These are phyloP conservation scores for Pleoardoris graminearum DNA, from an alignment of 2,329 filamentous ascomycete species.

Conservation along the genomic window DNA sequence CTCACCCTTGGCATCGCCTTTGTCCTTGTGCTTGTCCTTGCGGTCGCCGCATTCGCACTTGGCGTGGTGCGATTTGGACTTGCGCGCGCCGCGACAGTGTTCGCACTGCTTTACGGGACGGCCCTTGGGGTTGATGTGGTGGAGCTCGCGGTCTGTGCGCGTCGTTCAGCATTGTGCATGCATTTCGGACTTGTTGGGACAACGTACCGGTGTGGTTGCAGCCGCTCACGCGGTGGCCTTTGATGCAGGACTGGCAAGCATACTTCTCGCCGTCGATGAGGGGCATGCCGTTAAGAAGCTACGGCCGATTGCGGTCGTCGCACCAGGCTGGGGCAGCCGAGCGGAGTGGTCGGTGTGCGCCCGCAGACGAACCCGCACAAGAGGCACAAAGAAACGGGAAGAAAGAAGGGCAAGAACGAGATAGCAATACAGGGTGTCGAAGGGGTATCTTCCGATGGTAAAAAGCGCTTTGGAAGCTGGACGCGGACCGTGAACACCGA, in stretches of 20 bases:
- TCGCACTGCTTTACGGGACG: constrained; percentile 96
- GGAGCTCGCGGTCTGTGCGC: constrained; percentile 77
- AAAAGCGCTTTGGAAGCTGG: constrained; percentile 24
- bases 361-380: no score
- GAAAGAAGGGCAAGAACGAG: constrained; percentile 2
- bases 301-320: constrained; percentile 43
- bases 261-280: constrained; percentile 85
- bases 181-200: constrained; percentile 13
- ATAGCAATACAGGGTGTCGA: constrained; percentile 22
- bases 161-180: constrained; percentile 26
- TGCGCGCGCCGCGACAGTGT: constrained; percentile 94
- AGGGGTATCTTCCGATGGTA: constrained; percentile 42
- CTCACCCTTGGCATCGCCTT: constrained; percentile 46
- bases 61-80: constrained; percentile 90
- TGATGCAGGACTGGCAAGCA: constrained; percentile 96
- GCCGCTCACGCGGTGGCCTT: constrained; percentile 97
- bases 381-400: constrained; percentile 2
- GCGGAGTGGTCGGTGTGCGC: constrained; percentile 16
- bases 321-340: constrained; percentile 32
- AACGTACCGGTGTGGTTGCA: constrained; percentile 87
- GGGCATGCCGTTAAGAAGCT: constrained; percentile 38
- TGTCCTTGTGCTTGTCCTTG: constrained; percentile 55
- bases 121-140: constrained; percentile 97
- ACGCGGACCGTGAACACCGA: constrained; percentile 44
- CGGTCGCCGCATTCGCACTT: constrained; percentile 98